Conservation (phyloP, 805 yeast genomes). For the Hanseniaspora clermontiae region DNA sequence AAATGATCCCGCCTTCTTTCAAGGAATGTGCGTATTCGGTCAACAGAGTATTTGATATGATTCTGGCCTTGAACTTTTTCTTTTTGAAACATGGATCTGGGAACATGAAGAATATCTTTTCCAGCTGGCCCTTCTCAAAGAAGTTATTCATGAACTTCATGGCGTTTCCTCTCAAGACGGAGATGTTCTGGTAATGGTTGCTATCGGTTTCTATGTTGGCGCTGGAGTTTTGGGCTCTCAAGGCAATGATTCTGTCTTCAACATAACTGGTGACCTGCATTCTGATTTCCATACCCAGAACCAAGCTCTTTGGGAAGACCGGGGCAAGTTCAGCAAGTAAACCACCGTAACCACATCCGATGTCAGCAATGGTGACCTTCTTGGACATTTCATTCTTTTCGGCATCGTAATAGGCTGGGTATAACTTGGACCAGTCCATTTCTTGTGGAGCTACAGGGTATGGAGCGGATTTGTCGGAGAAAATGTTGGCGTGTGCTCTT, state of each 20-base stretch:
- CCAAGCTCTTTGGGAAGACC: conserved; percentile 56
- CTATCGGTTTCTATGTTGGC: conserved; percentile 18
- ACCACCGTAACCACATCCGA: conserved; percentile 98
- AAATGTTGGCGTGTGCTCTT: conserved; percentile 95
- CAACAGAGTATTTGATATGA: conserved; percentile 75
- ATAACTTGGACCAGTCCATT: conserved; percentile 79
- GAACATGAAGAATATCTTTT: conserved; percentile 93
- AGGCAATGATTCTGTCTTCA: conserved; percentile 84
- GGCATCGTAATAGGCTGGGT: conserved; percentile 46
- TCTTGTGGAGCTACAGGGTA: conserved; percentile 69
- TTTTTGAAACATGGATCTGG: conserved; percentile 99
- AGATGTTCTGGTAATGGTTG: conserved; percentile 61
- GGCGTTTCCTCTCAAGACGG: conserved; percentile 86
- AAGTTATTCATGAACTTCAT: conserved; percentile 96
- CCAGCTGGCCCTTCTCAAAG: conserved; percentile 66
- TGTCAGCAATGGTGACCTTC: conserved; percentile 77
- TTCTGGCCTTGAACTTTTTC: conserved; percentile 93
- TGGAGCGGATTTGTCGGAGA: conserved; percentile 84
- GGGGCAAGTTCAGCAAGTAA: conserved; percentile 68
- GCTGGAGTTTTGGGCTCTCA: conserved; percentile 37
- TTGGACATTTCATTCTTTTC: conserved; percentile 29
- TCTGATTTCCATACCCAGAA: conserved; percentile 93
- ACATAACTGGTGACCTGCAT: conserved; percentile 96
- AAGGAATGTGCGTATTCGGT: conserved; percentile 87
- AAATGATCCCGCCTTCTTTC: conserved; percentile 73